Evolutionary conservation across 495 filamentous ascomycete genomes (phyloP), one percentile per base, ranked within the genome.

Genomic region (Lichina pygmaea): DNA sequence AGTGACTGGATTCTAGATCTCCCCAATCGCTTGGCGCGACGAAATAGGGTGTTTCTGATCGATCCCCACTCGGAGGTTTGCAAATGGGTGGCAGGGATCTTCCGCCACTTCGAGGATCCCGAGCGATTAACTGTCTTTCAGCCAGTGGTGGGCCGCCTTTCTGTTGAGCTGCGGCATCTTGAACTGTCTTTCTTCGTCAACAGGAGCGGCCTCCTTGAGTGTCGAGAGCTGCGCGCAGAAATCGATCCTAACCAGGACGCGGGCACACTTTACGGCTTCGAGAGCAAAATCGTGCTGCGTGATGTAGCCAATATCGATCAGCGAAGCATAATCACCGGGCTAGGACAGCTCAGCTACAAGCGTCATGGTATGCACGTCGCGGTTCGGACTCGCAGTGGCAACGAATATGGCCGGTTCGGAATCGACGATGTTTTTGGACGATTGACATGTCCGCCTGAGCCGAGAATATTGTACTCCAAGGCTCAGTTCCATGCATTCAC

Each of bases 241-340:
- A 61, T 59, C 6, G 46, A 59, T 50, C 33, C 46, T 41, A 39
- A 57, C 50, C 51, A 59, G 46, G 46, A 62, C 44, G 45, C 47
- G 56, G 68, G 68, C 4, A 69, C 66, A 0, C 64, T 59, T 58
- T 69, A 71, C 46, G 68, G 68, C 0, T 54, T 71, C 3, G 17
- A 47, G 2, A 62, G 59, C 42, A 69, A 62, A 48, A 49, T 71
- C 10, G 62, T 71, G 0, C 49, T 70, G 32, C 59, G 61, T 2
- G 58, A 63, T 32, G 46, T 49, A 0, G 32, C 41, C n/a, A 54
- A 63, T 46, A 30, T 40, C 12, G 15, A 45, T 11, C 60, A 62
- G 17, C 52, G 56, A 32, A 58, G 53, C 46, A 50, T 59, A 11
- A 15, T 59, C 34, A 41, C 51, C 31, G 50, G 52, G 8, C 24